Base-by-base conservation (phyloP, 2,329 filamentous ascomycete species). In the Exophiala viscosa region DNA sequence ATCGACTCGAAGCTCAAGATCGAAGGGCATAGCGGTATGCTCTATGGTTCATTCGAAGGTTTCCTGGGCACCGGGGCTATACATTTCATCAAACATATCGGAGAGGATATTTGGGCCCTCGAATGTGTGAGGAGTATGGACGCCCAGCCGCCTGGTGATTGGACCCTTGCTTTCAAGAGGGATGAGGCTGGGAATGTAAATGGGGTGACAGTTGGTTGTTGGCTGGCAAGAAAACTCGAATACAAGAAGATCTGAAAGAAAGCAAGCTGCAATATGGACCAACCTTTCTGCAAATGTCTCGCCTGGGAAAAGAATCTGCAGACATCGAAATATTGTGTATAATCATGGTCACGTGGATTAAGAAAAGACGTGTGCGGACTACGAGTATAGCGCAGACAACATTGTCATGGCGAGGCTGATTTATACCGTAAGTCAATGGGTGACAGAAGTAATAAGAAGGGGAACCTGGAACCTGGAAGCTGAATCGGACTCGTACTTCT, bases 21-120 rank as follows among this genome's bases (percentile, higher is more conserved):
- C 49, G 60, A 52, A 3, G 70, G 70, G 4, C 57, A 58, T 4
- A 65, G 66, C n/a, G 67, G 64, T 7, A 60, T 71, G 52, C 47
- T 76, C n/a, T 75, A 75, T 50, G 73, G 70, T 5, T 61, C 63
- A 1, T 75, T 76, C 52, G 65, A 70, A 47, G 73, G 73, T 4
- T 75, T 65, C 48, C 59, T 76, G 3, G 73, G 73, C 1, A 60
- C 61, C 11, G 73, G 73, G 2, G 67, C 70, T 1, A 59, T 63
- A 2, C 66, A 69, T 45, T 50, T 69, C 2, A 72, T 76, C 66
- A 59, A 62, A 10, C 66, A 67, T 31, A 48, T 76, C 4, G 72
- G 70, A 2, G 61, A 67, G 32, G 67, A 75, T 56, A 63, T 74
- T 2, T 76, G 70, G 68, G 55, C 57, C 0, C 57, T 76, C 18